Evolutionary conservation across 2,329 filamentous ascomycete genomes (phyloP).

Genomic region (Sphaerulina vaccinii): DNA sequence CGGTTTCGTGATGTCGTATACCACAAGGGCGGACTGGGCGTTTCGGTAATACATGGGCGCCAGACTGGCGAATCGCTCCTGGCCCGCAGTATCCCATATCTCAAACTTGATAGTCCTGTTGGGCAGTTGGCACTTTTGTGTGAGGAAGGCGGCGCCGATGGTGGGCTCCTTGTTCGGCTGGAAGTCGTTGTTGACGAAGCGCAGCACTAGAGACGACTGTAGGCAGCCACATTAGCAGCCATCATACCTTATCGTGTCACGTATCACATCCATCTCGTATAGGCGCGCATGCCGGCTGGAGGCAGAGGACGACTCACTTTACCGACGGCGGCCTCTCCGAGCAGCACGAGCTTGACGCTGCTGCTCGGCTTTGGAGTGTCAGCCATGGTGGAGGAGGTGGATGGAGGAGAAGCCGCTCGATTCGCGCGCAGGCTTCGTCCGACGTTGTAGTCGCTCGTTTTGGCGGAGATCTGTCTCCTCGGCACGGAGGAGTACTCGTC

Average conservation of each 20-base stretch:
- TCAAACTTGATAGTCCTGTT: constrained; percentile 70
- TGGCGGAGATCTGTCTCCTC: constrained; percentile 12
- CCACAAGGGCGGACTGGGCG: constrained; percentile 92
- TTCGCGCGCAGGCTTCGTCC: constrained; percentile 34
- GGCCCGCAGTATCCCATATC: constrained; percentile 97
- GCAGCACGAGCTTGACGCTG: constrained; percentile 98
- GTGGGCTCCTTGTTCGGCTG: constrained; percentile 99
- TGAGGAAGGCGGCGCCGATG: constrained; percentile 97
- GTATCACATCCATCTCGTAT: neutral
- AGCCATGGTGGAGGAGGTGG: constrained; percentile 25
- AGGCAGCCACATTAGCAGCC: constrained; percentile 19
- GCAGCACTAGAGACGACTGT: constrained; percentile 92
- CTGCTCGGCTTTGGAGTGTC: constrained; percentile 85
- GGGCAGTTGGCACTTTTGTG: constrained; percentile 96
- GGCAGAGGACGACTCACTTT: constrained; percentile 66
- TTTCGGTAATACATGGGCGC: constrained; percentile 99
- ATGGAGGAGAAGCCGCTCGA: constrained; percentile 18
- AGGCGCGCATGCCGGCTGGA: neutral
- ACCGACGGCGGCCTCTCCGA: constrained; percentile 96
- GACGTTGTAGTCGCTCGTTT: constrained; percentile 31
- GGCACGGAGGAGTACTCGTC: neutral
- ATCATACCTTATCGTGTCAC: neutral
- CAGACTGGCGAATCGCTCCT: constrained; percentile 94
- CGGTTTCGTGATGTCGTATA: constrained; percentile 97
- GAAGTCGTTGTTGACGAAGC: constrained; percentile 99